Evolutionary conservation across 1,139 yeast genomes (phyloP), one percentile per base, ranked within the genome.

Genomic region (Saccharomycopsis hybrid): DNA sequence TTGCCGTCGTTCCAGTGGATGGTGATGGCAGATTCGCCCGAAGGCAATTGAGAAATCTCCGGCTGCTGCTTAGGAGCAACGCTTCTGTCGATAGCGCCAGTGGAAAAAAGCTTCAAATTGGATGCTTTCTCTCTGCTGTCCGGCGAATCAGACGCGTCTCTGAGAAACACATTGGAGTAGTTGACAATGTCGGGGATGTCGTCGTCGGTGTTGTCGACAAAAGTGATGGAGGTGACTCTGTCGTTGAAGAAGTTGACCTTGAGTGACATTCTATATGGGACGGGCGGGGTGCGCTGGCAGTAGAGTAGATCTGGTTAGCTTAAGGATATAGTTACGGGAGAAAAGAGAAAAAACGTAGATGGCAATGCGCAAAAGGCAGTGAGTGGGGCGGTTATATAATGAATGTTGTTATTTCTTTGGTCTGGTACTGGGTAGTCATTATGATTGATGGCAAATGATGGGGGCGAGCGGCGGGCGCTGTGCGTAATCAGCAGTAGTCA

Each of bases 21-120:
- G 35, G 63, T 58, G 31, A 83, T 65, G 0, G 60, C 60, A 27
- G 68, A 65, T 18, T 65, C 64, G 9, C 65, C 65, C 0, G 56
- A 53, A 9, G 30, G 29, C 4, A 8, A 4, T 2, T 64, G 58
- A n/a, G 58, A 49, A 43, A 71, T 59, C 7, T 54, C 46, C 27
- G 78, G 70, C 50, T 57, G 61, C 11, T 55, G 54, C 44, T 55
- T 50, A 48, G 69, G 60, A 11, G 52, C 46, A 11, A 63, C 47
- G 18, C 57, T 57, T 2, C 54, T 46, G 2, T 65, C 58, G 4
- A 77, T 65, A 49, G 73, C 67, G 1, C 79, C 82, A 0, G 92
- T 83, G 9, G 86, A 78, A 63, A 85, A 82, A 35, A 73, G 63
- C 61, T 82, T 85, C 60, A 85, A 92, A 37, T 74, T 73, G 0